Base-by-base conservation (phyloP, 805 yeast species). In the Sugiyamaella floridensis region DNA sequence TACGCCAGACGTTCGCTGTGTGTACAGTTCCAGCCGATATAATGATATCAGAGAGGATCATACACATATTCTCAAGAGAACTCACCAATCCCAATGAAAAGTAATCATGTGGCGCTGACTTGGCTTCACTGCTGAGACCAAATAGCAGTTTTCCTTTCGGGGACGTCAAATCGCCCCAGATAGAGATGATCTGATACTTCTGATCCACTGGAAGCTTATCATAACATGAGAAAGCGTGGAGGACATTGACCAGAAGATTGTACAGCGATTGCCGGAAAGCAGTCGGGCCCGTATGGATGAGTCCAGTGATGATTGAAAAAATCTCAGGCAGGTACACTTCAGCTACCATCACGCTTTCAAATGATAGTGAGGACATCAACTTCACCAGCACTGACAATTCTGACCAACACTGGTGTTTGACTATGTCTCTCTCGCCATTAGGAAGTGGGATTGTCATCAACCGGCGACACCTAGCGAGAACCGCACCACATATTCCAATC, bases 351-450 rank as follows among this genome's bases (percentile, higher is more conserved):
- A 58, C 47, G 0, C 87, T 78, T 63, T 87, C 89, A 70, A 88
- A 89, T 56, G 87, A 82, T 37, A 87, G 63, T 7, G 82, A 78
- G 1, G 85, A 77, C 43, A 82, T 71, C 48, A 85, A 76, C 58
- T 80, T 79, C 8, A 85, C 79, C 59, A 88, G 67, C 9, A 88
- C 83, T 11, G 80, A 77, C 7, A 87, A 75, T 64, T 87, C 95
- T 49, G 85, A 76, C 81, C 92, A 83, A 58, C 77, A 76, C 14
- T 79, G 74, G 52, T 78, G 81, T 19, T 78, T 71, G 51, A 78
- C 79, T 43, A 79, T 72, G 1, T 76, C 69, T 41, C 76, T 72
- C 45, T 69, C 74, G 48, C 71, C 64, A 10, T 66, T 66, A 16
- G 66, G 59, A 12, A 74, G 70, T 1, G 78, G 75, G 9, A 76